Conservation (phyloP, 495 filamentous ascomycete species). For the Penicillium verhagenii region DNA sequence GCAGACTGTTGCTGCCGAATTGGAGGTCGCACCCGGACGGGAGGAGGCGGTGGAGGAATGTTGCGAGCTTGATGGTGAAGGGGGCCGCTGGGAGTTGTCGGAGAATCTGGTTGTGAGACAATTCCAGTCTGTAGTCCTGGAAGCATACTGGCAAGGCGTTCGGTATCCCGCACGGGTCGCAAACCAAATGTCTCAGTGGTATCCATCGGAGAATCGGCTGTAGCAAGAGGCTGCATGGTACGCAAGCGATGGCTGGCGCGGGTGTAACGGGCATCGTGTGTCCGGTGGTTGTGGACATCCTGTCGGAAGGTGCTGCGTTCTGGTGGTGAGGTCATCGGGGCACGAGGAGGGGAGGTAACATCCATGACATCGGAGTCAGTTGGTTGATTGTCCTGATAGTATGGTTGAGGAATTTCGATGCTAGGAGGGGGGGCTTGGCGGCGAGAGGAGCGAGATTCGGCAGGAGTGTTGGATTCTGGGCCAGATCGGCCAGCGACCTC, state of each 20-base stretch:
- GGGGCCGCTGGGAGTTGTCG: conserved; percentile 82
- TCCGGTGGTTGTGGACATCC: conserved; percentile 43
- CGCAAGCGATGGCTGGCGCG: conserved; percentile 48
- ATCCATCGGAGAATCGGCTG: conserved; percentile 72
- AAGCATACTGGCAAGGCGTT: conserved; percentile 83
- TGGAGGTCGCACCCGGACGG: conserved; percentile 63
- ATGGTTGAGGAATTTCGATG: conserved; percentile 70
- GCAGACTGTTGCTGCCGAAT: conserved; percentile 86
- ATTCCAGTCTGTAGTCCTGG: conserved; percentile 68
- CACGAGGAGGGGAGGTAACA: conserved; percentile 63
- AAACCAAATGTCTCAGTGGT: conserved; percentile 69
- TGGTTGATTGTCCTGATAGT: conserved; percentile 46
- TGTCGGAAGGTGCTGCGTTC: conserved; percentile 68
- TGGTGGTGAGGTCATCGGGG: conserved; percentile 70
- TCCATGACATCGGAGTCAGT: conserved; percentile 56
- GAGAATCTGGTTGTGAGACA: conserved; percentile 87
- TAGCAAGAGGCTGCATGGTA: conserved; percentile 63
- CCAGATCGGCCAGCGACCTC: conserved; percentile 32
- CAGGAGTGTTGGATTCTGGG: conserved; percentile 36
- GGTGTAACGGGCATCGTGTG: conserved; percentile 59
- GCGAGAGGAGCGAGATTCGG: conserved; percentile 52
- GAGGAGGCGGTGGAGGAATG: conserved; percentile 39
- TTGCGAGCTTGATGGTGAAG: conserved; percentile 47
- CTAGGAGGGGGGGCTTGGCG: conserved; percentile 68
- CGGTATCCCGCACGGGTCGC: conserved; percentile 79